Evolutionary conservation across 306 rosid species (phyloP).

Genomic region (Dalbergia cultrata): DNA sequence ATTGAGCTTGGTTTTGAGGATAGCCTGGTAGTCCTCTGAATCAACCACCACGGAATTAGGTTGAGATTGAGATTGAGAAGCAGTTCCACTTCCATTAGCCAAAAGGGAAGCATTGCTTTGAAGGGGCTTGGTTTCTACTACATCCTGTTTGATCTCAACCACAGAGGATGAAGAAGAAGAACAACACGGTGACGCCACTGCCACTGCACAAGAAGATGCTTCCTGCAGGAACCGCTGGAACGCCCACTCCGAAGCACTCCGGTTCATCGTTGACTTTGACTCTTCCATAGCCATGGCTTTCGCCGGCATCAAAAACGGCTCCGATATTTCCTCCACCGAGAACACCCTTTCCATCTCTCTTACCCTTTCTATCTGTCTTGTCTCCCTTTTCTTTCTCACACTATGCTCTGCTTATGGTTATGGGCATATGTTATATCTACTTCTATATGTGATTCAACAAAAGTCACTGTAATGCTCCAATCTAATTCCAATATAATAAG

Average conservation of each 20-base stretch:
- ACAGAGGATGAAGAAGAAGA: constrained; percentile 45
- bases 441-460: background rate
- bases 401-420: background rate
- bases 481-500: too few species aligned
- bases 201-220: constrained; percentile 40
- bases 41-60: constrained; percentile 35
- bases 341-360: constrained; percentile 77
- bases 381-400: background rate
- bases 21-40: constrained; percentile 71
- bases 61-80: constrained; percentile 12
- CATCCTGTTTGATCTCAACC: constrained; percentile 48
- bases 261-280: constrained; percentile 59
- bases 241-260: constrained; percentile 93
- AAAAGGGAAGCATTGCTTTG: constrained; percentile 6
- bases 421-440: background rate
- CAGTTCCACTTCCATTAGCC: background rate
- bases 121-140: background rate
- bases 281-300: background rate
- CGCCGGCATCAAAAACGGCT: constrained; percentile 66
- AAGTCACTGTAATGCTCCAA: background rate
- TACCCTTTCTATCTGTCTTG: background rate
- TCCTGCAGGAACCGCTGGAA: constrained; percentile 78
- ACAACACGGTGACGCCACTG: constrained; percentile 31
- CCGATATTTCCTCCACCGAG: constrained; percentile 80
- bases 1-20: constrained; percentile 87